Evolutionary conservation across 2,329 filamentous ascomycete genomes (phyloP).

Genomic region (Neospermospora avenae): DNA sequence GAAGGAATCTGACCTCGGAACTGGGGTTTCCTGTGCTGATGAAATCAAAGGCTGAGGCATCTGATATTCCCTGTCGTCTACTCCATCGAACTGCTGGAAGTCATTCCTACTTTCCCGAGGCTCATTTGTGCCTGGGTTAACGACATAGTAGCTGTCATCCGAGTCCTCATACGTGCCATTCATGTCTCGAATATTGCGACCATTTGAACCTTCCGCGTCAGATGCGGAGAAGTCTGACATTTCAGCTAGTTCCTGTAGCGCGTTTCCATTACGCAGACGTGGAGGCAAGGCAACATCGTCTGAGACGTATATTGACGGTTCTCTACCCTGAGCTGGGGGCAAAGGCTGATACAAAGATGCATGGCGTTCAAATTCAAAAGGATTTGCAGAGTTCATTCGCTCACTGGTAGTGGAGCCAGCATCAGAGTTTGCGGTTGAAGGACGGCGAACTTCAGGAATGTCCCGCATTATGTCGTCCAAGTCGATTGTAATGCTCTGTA

Average conservation of each 20-base stretch:
- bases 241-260: conserved; percentile 26
- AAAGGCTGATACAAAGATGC: conserved; percentile 49
- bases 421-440: conserved; percentile 34
- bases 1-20: not conserved
- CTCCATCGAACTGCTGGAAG: conserved; percentile 16
- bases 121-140: not conserved
- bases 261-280: conserved; percentile 19
- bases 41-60: conserved; percentile 23
- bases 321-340: conserved; percentile 26
- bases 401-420: conserved; percentile 50
- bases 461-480: conserved; percentile 53
- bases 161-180: not conserved
- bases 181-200: not conserved
- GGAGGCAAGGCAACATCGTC: conserved; percentile 52
- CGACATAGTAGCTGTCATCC: conserved; percentile 10
- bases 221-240: conserved; percentile 34
- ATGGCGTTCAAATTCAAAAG: conserved; percentile 63
- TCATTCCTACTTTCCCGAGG: not conserved
- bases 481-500: conserved; percentile 44
- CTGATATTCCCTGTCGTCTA: conserved; percentile 22
- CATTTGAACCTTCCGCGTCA: conserved; percentile 25
- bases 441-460: conserved; percentile 24
- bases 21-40: not conserved
- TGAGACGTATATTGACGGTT: conserved; percentile 51
- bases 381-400: conserved; percentile 52